Evolutionary conservation across 2,329 filamentous ascomycete genomes (phyloP), one percentile per base, ranked within the genome.

Genomic region (Teratosphaeria viscida): DNA sequence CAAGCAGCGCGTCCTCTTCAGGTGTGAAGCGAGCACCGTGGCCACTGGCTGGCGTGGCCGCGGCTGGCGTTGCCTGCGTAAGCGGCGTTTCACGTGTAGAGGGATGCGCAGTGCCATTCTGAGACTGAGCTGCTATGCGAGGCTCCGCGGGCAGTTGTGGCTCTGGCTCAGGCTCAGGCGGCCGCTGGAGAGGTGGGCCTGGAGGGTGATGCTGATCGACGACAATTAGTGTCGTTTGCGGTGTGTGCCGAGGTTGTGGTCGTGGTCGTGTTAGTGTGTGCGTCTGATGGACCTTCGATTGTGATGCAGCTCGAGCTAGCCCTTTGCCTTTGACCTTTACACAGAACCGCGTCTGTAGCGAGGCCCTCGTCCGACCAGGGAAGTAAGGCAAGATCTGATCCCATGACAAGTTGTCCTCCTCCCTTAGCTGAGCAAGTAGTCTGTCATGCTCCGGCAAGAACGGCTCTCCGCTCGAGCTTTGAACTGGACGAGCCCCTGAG

Each of bases 391-490:
- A 66, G 8, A 79, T 76, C 1, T 72, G 63, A 2, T 64, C 58
- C 75, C 76, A 79, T 8, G 61, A 60, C 3, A 70, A 60, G 6
- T 65, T 63, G 39, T 75, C 72, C 0, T 74, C 72, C 57, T 77
- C 75, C 55, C 74, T 78, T 4, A 79, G 57, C 39, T 72, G 73
- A 5, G 75, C 72, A 0, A 79, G 63, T 7, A 74, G 62, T 1
- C 57, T 57, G 35, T 71, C 66, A 55, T 74, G 72, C 37, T 72
- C 67, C 4, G 52, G 39, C 2, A 65, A 66, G 39, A 69, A 74
- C 16, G 52, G 14, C 23, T 19, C 34, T 3, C 47, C 27, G 14
- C 49, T 35, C 19, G 57, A 47, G 19, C 23, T n/a, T 16, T 49
- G 43, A 6, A 49, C 43, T 49, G 43, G 43, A 19, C 7, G 43